Evolutionary conservation across 176 grass and related monocot species (phyloP).

Genomic region (Musa troglodytarum): DNA sequence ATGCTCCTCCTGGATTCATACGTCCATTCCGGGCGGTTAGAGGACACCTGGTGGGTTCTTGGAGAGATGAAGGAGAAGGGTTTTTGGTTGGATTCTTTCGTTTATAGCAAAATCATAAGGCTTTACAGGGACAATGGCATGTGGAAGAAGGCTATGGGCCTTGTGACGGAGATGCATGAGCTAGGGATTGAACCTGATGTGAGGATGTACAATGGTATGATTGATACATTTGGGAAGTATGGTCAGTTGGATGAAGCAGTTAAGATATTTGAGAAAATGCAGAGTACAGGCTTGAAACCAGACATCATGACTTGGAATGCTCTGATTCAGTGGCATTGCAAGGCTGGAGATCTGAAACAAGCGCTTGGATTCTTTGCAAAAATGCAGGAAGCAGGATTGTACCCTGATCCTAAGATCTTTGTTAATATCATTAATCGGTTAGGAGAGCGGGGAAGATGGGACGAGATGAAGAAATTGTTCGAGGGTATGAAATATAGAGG

Average conservation of each 20-base stretch:
- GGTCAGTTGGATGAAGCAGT: slow-evolving; percentile 48
- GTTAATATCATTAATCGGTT: slow-evolving; percentile 49
- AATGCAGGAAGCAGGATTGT: slow-evolving; percentile 76
- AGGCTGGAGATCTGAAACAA: slow-evolving; percentile 48
- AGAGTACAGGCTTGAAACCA: slow-evolving; percentile 36
- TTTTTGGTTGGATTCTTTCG: slow-evolving; percentile 37
- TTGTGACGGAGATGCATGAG: slow-evolving; percentile 77
- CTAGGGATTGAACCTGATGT: slow-evolving; percentile 37
- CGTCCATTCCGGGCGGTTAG: slow-evolving; percentile 50
- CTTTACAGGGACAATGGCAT: slow-evolving; percentile 78
- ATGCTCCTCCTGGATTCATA: slow-evolving; percentile 55
- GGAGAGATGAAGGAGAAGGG: slow-evolving; percentile 53
- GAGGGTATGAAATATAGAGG: slow-evolving; percentile 54
- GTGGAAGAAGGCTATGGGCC: slow-evolving; percentile 89
- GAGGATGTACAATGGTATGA: slow-evolving; percentile 58
- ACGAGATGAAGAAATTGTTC: slow-evolving; percentile 64
- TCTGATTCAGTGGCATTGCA: slow-evolving; percentile 65
- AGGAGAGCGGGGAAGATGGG: slow-evolving; percentile 84
- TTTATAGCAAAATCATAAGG: slow-evolving; percentile 46
- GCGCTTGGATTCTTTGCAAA: slow-evolving; percentile 45
- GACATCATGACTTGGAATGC: slow-evolving; percentile 73
- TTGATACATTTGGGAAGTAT: slow-evolving; percentile 68
- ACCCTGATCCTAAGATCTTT: slow-evolving; percentile 74
- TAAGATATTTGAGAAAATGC: slow-evolving; percentile 71
- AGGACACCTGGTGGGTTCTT: slow-evolving; percentile 84